Percentiles rank a stretch among this genome's conserved stretches.
phyloP scores from a whole-genome alignment of 257 asterid genomes.

The Solanum appendiculatum region DNA sequence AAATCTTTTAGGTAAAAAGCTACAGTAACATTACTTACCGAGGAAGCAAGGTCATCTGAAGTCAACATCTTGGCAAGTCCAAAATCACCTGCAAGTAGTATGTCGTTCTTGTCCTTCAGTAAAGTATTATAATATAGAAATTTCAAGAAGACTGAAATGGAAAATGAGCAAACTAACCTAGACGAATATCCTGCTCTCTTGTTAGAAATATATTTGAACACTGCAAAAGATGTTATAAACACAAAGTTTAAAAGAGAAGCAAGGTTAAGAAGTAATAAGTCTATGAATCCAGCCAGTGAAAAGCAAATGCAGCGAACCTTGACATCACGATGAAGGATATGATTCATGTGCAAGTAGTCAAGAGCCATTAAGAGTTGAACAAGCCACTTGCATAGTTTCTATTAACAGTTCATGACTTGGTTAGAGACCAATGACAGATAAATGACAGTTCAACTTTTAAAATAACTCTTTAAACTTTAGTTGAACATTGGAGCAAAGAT shows the following conservation, averaged over 20 bases:
- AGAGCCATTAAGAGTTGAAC: constrained; percentile 90
- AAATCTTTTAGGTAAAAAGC: not conserved
- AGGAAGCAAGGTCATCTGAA: constrained; percentile 86
- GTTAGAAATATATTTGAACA: constrained; percentile 88
- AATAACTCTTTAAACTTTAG: not conserved
- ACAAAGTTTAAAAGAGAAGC: not conserved
- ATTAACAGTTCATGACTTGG: constrained; percentile 10
- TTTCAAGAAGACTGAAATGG: not conserved
- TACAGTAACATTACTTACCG: constrained; percentile 41
- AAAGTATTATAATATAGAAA: not conserved
- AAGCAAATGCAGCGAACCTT: constrained; percentile 40
- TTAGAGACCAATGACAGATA: constrained; percentile 7
- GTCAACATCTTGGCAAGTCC: constrained; percentile 88
- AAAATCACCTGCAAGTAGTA: constrained; percentile 64
- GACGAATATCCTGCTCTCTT: constrained; percentile 81
- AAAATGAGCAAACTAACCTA: constrained; percentile 41
- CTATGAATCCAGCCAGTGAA: not conserved
- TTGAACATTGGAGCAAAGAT: not conserved
- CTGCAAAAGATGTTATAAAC: constrained; percentile 34
- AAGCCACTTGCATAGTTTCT: constrained; percentile 88
- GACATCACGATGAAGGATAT: constrained; percentile 94
- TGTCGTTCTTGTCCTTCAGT: not conserved
- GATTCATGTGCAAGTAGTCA: constrained; percentile 74
- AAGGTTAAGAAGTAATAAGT: not conserved
- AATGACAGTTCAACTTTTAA: not conserved